Percentiles rank a stretch among this genome's conserved stretches.
Conservation (phyloP, 2,329 filamentous ascomycete species). For the Claviceps spartinae region DNA sequence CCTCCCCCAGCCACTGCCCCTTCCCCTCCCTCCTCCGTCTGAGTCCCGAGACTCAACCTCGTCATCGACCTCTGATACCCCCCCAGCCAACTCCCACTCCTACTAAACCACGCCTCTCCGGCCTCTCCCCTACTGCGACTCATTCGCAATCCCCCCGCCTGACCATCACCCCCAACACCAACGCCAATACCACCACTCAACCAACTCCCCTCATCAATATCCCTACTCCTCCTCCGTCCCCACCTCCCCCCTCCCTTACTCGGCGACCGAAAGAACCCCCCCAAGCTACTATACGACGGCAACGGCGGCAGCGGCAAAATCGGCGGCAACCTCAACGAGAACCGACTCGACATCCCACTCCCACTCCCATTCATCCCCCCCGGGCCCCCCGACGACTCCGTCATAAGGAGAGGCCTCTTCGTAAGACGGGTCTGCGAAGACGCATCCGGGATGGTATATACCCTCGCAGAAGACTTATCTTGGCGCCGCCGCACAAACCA, state of each 20-base stretch:
- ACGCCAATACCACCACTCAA: constrained; percentile 23
- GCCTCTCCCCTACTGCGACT: background rate
- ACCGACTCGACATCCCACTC: constrained; percentile 15
- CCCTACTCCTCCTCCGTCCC: background rate
- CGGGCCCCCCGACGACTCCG: constrained; percentile 3
- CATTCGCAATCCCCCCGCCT: background rate
- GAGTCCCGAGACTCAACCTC: constrained; percentile 17
- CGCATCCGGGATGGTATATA: constrained; percentile 17
- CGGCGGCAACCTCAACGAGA: constrained; percentile 17
- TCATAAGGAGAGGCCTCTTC: constrained; percentile 16
- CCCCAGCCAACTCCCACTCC: constrained; percentile 20
- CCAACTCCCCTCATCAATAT: background rate
- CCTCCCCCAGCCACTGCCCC: background rate
- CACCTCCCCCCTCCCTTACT: constrained; percentile 2
- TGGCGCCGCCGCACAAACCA: constrained; percentile 19
- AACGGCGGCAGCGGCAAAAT: constrained; percentile 18
- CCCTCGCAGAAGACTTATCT: constrained; percentile 10
- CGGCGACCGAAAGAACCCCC: constrained; percentile 12
- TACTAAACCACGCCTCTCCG: constrained; percentile 13
- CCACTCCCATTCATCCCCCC: background rate
- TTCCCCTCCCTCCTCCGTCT: constrained; percentile 13
- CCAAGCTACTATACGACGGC: constrained; percentile 19
- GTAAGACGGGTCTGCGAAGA: constrained; percentile 16
- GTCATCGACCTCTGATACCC: constrained; percentile 18
- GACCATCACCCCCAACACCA: constrained; percentile 7